Evolutionary conservation across 805 yeast species (phyloP), one percentile per base, ranked within the genome.

Genomic region (Saccharomyces kudriavzevii): DNA sequence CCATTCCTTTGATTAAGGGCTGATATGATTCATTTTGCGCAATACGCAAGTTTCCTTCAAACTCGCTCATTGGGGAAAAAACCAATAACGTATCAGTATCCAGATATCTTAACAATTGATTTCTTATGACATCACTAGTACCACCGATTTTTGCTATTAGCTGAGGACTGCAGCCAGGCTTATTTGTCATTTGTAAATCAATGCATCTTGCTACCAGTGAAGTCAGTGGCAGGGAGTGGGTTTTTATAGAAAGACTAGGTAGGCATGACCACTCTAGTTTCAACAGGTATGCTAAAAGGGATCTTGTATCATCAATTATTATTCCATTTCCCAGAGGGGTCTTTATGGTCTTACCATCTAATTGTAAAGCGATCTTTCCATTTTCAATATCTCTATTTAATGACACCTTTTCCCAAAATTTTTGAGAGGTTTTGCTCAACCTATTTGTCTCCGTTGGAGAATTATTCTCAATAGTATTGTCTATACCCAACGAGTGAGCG

Each of bases 51-150:
- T 74, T 75, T 9, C 98, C 98, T 59, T 87, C 91, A 66, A 87
- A 89, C 67, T 92, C 98, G 45, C 74, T 76, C 10, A 61, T 59
- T 11, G 97, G 96, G 1, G 97, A 84, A 64, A 91, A 86, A 8
- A 92, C 89, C 51, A 94, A 76, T 57, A 96, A 74, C 1, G 98
- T 90, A 69, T 94, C 99, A 0, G 99, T 94, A 68, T 94, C 99
- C 54, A 95, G 74, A 65, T 91, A 94, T 52, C 91, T 82, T 63
- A 92, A 72, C 56, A 94, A 71, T 57, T 79, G 79, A 46, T 76
- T 69, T 56, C 81, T 78, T 22, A 89, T 79, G 46, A 78, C 80
- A 4, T 76, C 79, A 46, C 81, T 65, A 49, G 71, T 71, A 56
- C 75, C 79, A 9, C 91, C 90, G 40, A 84, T 77, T 65, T 86